Conservation (phyloP, 805 yeast genomes). For the Candida chauliodis region DNA sequence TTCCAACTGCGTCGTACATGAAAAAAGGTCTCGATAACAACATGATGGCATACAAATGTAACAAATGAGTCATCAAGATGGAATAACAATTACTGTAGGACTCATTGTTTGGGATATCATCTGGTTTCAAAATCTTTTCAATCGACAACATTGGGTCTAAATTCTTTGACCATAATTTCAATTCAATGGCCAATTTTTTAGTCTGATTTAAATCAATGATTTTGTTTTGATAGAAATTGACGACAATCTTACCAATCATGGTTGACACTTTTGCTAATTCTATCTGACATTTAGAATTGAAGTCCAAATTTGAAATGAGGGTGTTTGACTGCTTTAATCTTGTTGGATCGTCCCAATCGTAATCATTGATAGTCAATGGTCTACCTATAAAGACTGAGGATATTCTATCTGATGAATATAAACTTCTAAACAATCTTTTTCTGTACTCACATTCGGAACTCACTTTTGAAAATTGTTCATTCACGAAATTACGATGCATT, state of each 20-base stretch:
- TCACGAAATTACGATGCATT: constrained; percentile 33
- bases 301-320: constrained; percentile 10
- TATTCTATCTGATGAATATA: constrained; percentile 32
- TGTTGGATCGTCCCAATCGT: constrained; percentile 36
- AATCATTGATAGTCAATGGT: constrained; percentile 30
- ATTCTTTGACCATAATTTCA: constrained; percentile 31
- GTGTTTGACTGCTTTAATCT: constrained; percentile 8
- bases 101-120: constrained; percentile 10
- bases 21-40: constrained; percentile 42
- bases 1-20: constrained; percentile 20
- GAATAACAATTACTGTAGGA: constrained; percentile 20
- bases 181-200: constrained; percentile 29
- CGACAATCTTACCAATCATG: constrained; percentile 27
- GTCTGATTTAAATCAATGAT: constrained; percentile 27
- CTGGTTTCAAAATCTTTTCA: constrained; percentile 18
- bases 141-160: constrained; percentile 28
- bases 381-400: constrained; percentile 35
- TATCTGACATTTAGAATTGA: constrained; percentile 19
- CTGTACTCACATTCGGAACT: constrained; percentile 11
- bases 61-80: constrained; percentile 26
- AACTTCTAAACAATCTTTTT: constrained; percentile 12
- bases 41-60: constrained; percentile 33
- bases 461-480: constrained; percentile 19
- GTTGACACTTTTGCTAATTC: constrained; percentile 25
- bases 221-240: constrained; percentile 28